Conservation (phyloP, 345 rosid species). For the Eucalyptus polybractea region DNA sequence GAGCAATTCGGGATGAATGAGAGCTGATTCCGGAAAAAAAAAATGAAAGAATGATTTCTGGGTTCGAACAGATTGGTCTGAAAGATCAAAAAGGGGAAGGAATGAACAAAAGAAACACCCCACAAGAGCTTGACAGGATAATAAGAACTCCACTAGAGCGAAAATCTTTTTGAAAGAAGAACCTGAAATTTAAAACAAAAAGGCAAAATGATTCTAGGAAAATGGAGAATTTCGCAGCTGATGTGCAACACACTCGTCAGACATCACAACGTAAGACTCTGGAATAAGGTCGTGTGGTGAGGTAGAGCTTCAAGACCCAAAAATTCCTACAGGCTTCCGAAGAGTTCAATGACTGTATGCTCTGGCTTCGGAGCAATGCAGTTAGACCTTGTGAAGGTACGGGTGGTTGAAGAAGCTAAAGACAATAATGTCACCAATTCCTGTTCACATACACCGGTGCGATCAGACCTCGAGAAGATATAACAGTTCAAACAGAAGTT, state of each 20-base stretch:
- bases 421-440: background rate
- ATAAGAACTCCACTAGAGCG: background rate
- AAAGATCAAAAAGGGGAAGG: background rate
- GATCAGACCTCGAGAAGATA: background rate
- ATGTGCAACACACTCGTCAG: background rate
- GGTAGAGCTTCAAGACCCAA: background rate
- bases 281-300: background rate
- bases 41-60: background rate
- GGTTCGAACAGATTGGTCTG: background rate
- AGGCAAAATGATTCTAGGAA: background rate
- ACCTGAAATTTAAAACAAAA: background rate
- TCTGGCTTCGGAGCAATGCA: background rate
- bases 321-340: background rate
- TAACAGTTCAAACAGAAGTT: background rate
- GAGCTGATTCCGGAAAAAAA: background rate
- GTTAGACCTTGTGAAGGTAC: background rate
- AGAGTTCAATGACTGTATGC: background rate
- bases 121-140: background rate
- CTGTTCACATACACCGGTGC: background rate
- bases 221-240: background rate
- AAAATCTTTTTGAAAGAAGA: background rate
- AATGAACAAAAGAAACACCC: background rate
- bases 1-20: background rate
- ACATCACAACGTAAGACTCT: background rate
- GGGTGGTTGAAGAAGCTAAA: background rate